Evolutionary conservation across 176 grass and related monocot genomes (phyloP).

Genomic region (Musa troglodytarum): DNA sequence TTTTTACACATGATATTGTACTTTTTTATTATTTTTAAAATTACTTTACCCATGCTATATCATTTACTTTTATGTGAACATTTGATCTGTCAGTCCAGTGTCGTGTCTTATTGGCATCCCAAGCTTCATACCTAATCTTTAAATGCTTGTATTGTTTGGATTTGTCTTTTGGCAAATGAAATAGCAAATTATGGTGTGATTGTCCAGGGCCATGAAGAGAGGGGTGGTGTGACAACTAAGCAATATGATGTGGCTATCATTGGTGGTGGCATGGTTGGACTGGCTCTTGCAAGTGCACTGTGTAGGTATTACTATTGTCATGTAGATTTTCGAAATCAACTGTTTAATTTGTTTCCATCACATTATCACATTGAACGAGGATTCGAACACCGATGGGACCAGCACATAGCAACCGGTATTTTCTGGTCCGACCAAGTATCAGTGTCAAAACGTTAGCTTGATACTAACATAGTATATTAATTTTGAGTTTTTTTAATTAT

Average conservation of each 20-base stretch:
- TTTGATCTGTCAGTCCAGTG: neutral
- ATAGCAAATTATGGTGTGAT: neutral
- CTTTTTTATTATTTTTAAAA: neutral
- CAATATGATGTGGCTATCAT: constrained; percentile 69
- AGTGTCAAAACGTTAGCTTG: no score
- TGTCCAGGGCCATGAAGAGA: constrained; percentile 26
- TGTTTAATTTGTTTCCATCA: neutral
- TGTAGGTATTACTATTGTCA: constrained; percentile 59
- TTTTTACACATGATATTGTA: neutral
- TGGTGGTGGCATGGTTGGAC: constrained; percentile 93
- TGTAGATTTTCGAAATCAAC: neutral
- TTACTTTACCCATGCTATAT: neutral
- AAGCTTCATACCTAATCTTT: neutral
- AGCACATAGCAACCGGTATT: neutral
- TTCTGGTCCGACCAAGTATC: no score
- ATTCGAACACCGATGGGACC: no score
- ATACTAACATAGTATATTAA: no score
- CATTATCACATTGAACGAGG: no score
- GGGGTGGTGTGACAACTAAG: constrained; percentile 21
- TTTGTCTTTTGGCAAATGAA: neutral
- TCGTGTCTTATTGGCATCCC: neutral
- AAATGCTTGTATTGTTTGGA: neutral
- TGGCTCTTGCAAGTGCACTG: constrained; percentile 78
- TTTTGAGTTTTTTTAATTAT: no score
- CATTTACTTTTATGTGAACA: neutral